A percentile compares a stretch with the other conserved stretches of the same genome.
Evolutionary conservation across 306 rosid genomes (phyloP).

Genomic region (Crotalaria pallida): DNA sequence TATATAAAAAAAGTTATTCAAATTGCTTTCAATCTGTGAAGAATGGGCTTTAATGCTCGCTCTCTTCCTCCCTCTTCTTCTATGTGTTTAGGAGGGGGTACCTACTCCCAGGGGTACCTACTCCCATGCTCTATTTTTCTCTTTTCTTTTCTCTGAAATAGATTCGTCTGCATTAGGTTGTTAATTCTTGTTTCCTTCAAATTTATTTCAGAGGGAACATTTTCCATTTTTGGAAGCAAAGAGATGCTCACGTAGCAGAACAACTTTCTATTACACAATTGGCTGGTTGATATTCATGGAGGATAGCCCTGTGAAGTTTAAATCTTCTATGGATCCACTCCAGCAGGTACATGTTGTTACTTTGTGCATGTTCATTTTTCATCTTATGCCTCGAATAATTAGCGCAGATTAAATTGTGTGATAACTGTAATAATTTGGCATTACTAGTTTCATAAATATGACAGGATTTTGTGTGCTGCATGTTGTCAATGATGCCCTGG

Average conservation of each 20-base stretch:
- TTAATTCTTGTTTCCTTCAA: slow-evolving; percentile 21
- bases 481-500: not conserved
- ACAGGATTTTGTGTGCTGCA: not conserved
- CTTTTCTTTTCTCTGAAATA: not conserved
- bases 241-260: slow-evolving; percentile 88
- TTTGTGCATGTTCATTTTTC: not conserved
- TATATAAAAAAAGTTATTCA: not conserved
- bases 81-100: not conserved
- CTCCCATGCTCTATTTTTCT: not conserved
- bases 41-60: slow-evolving; percentile 2
- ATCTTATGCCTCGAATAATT: not conserved
- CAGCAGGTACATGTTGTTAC: slow-evolving; percentile 55
- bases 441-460: not conserved
- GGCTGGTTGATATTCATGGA: slow-evolving; percentile 96
- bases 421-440: not conserved
- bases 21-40: not conserved
- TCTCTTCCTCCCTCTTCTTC: not conserved
- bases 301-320: slow-evolving; percentile 85
- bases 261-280: slow-evolving; percentile 86
- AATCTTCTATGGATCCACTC: slow-evolving; percentile 96
- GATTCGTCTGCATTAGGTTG: not conserved
- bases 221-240: slow-evolving; percentile 88
- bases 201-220: slow-evolving; percentile 73
- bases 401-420: not conserved
- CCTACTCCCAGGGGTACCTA: not conserved